Evolutionary conservation across 495 filamentous ascomycete species (phyloP).

Genomic region (Penicillium canescens): DNA sequence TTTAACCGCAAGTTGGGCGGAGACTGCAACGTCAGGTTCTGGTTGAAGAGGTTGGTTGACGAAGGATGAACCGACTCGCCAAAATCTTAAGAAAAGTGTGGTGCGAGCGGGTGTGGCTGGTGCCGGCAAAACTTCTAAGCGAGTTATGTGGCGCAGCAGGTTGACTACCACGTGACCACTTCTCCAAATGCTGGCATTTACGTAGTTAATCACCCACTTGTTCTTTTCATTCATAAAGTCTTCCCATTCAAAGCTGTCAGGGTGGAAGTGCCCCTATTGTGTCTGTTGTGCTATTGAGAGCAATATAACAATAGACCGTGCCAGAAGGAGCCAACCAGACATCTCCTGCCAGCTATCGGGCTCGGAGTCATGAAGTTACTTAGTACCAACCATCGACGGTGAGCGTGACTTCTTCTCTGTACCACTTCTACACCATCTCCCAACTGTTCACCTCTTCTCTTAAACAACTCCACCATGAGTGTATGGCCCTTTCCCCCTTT

Average conservation of each 20-base stretch:
- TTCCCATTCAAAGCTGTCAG: neutral
- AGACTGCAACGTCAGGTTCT: constrained; percentile 84
- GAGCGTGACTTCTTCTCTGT: constrained; percentile 29
- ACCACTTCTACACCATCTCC: neutral
- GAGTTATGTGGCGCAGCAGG: constrained; percentile 33
- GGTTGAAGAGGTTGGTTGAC: constrained; percentile 32
- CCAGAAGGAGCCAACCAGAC: constrained; percentile 8
- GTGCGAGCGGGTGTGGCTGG: constrained; percentile 39
- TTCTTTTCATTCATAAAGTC: neutral
- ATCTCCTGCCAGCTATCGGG: constrained; percentile 24
- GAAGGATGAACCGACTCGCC: constrained; percentile 22
- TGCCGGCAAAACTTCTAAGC: constrained; percentile 38
- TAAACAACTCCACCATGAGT: constrained; percentile 41
- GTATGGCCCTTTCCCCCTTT: constrained; percentile 29
- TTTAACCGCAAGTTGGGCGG: constrained; percentile 87
- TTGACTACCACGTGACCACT: constrained; percentile 29
- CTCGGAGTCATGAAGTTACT: constrained; percentile 51
- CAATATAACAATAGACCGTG: neutral
- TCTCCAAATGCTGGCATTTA: constrained; percentile 1
- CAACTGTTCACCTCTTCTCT: neutral
- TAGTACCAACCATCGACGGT: constrained; percentile 48
- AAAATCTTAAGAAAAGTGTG: constrained; percentile 47
- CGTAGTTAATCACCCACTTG: neutral
- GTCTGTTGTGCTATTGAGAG: neutral
- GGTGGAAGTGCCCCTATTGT: neutral